Conservation (phyloP, 2,329 filamentous ascomycete genomes). For the Phyllosticta capitalensis region DNA sequence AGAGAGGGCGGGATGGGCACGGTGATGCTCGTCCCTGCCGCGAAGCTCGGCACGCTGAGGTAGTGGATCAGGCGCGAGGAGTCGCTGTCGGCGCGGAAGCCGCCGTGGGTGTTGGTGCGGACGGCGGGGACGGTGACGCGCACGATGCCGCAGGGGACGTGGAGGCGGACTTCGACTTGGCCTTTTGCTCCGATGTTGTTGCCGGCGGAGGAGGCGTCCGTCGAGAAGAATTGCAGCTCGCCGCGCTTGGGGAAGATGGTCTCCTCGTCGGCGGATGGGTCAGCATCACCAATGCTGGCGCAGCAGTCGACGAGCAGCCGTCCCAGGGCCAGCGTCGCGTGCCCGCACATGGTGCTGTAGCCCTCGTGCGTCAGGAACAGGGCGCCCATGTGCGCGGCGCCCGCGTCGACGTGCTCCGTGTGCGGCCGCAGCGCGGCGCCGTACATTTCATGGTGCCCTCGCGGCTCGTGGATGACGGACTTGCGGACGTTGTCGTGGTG, state of each 20-base stretch:
- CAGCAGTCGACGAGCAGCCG: constrained; percentile 21
- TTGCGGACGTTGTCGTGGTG: constrained; percentile 34
- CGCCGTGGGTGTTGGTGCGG: not conserved
- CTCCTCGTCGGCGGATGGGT: constrained; percentile 18
- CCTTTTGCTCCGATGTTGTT: constrained; percentile 2
- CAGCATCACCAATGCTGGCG: not conserved
- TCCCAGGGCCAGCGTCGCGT: constrained; percentile 43
- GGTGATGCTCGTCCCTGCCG: constrained; percentile 22
- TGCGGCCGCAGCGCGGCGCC: constrained; percentile 36
- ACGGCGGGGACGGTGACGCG: constrained; percentile 30
- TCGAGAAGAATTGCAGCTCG: constrained; percentile 15
- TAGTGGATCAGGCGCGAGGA: constrained; percentile 31
- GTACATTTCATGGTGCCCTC: constrained; percentile 44
- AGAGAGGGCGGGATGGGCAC: constrained; percentile 22
- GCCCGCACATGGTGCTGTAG: constrained; percentile 44
- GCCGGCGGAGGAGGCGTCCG: constrained; percentile 16
- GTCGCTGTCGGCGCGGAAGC: constrained; percentile 30
- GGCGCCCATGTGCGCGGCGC: constrained; percentile 39
- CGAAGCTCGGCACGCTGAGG: constrained; percentile 35
- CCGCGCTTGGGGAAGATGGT: constrained; percentile 31
- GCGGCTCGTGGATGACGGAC: constrained; percentile 38
- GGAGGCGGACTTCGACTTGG: constrained; percentile 28
- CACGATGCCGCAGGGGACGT: constrained; percentile 38
- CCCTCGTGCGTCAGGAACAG: constrained; percentile 41
- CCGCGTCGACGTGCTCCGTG: constrained; percentile 32